Conservation (phyloP, 169 alveolate species). For the Plasmodium vivax region DNA sequence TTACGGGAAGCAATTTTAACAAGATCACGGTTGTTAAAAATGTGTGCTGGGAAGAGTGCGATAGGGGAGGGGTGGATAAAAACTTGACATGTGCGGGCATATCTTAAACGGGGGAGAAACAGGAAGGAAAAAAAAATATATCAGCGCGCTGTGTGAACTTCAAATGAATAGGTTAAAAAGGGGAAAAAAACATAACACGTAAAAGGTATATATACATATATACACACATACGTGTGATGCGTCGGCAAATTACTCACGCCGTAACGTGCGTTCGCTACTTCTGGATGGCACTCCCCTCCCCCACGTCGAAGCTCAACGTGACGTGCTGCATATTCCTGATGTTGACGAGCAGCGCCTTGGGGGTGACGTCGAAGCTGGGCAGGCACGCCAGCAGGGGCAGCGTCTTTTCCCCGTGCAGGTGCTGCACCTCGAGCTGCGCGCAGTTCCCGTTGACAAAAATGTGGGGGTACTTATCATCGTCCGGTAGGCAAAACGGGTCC, state of each 20-base stretch:
- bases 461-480: slow-evolving; percentile 75
- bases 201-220: neutral
- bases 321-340: slow-evolving; percentile 48
- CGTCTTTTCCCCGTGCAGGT: slow-evolving; percentile 7
- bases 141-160: neutral
- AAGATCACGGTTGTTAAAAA: neutral
- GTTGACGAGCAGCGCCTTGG: slow-evolving; percentile 49
- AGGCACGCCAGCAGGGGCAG: slow-evolving; percentile 58
- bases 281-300: neutral
- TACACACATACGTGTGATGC: neutral
- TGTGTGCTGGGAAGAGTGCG: neutral
- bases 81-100: neutral
- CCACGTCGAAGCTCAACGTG: slow-evolving; percentile 18
- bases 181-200: neutral
- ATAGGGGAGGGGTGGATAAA: neutral
- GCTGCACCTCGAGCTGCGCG: slow-evolving; percentile 35
- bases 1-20: neutral
- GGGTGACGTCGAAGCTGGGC: slow-evolving; percentile 27
- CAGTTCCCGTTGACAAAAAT: slow-evolving; percentile 77
- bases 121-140: neutral
- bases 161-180: neutral
- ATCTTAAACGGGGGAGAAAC: neutral
- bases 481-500: slow-evolving; percentile 79
- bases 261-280: neutral
- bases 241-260: too few relatives aligned